Conservation (phyloP, 768 basidiomycete genomes). For the Fomitopsis pulvina region DNA sequence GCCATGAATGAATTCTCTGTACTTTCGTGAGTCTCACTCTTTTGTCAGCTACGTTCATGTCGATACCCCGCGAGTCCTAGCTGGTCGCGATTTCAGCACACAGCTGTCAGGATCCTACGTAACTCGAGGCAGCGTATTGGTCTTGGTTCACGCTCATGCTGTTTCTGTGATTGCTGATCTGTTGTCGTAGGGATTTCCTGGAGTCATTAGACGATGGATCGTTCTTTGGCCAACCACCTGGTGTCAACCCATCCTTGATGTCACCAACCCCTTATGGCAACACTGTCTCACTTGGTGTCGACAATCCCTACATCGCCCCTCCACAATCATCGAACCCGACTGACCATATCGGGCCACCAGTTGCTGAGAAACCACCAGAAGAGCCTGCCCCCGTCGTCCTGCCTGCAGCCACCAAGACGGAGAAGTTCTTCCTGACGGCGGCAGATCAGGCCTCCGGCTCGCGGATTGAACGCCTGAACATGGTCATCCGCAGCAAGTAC, state of each 20-base stretch:
- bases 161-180: conserved; percentile 1
- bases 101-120: no score
- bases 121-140: neutral
- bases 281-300: conserved; percentile 18
- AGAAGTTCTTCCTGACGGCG: conserved; percentile 86
- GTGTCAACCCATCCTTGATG: conserved; percentile 41
- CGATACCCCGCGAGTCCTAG: no score
- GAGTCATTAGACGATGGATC: conserved; percentile 82
- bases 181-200: conserved; percentile 63
- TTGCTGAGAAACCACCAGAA: conserved; percentile 27
- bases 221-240: conserved; percentile 61
- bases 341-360: conserved; percentile 11
- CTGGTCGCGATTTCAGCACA: no score
- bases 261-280: conserved; percentile 24
- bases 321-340: conserved; percentile 19
- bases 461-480: conserved; percentile 80
- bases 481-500: conserved; percentile 94
- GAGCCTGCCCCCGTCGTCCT: conserved; percentile 46
- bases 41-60: neutral
- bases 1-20: conserved; percentile 78
- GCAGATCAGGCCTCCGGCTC: conserved; percentile 93
- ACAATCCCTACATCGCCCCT: conserved; percentile 20
- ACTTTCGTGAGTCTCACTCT: conserved; percentile 48
- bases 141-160: conserved; percentile 1
- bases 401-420: conserved; percentile 73